These are phyloP conservation scores for Funneliformis geosporum DNA, from an alignment of 192 early-diverging fungal genomes.

Conservation along the genomic window DNA sequence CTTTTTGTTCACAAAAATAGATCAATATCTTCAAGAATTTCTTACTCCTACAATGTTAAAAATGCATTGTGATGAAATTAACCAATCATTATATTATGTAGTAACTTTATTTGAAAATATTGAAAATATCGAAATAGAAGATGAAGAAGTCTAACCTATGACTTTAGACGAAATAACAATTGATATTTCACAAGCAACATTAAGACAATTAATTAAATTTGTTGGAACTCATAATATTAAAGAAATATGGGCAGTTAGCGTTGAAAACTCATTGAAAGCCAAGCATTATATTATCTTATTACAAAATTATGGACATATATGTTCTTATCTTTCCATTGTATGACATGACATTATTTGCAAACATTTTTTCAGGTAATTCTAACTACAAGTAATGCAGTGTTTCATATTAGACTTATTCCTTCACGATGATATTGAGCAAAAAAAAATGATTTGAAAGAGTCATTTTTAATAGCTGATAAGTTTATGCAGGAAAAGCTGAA, in stretches of 20 bases:
- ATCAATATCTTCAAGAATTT: conserved; percentile 2
- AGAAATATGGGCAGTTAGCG: neutral
- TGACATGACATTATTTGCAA: neutral
- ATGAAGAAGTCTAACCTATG: neutral
- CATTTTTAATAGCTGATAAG: conserved; percentile 6
- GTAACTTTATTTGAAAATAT: neutral
- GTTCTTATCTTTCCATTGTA: neutral
- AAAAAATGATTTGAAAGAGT: neutral
- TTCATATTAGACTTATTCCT: conserved; percentile 8
- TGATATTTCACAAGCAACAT: neutral
- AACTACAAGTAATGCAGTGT: neutral
- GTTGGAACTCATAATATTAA: neutral
- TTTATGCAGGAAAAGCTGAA: neutral
- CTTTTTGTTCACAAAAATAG: neutral
- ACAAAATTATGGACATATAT: neutral
- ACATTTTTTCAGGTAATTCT: conserved; percentile 4
- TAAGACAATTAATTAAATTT: neutral
- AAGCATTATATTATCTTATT: neutral
- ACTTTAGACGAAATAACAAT: neutral
- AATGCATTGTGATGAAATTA: neutral
- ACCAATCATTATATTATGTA: neutral
- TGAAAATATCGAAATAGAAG: neutral
- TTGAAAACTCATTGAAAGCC: neutral
- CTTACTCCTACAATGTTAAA: neutral
- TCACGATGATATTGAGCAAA: neutral